Base-by-base conservation (phyloP, 176 grass and related monocot species). In the Elymus sibiricus region DNA sequence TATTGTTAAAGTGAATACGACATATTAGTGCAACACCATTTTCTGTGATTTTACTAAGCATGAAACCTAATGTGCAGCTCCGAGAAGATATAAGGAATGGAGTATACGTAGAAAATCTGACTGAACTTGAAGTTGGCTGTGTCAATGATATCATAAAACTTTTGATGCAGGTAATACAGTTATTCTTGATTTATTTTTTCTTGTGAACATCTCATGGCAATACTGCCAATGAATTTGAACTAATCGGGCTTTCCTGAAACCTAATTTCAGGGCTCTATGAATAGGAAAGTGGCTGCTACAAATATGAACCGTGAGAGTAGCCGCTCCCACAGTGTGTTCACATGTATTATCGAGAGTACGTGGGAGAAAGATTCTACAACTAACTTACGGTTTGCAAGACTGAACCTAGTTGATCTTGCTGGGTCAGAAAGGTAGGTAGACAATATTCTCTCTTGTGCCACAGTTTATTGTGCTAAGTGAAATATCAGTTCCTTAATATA, bases 261-360 rank as follows among this genome's bases (percentile, higher is more conserved):
- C n/a, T 83, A 69, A 69, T 72, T 56, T 70, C 89, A 98, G 97
- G 97, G 97, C 85, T 92, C 97, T 51, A 90, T 80, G 43, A 98
- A 98, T 53, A 92, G 97, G 87, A 98, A 87, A 88, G 94, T 98
- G 44, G 94, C 97, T 65, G 88, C 94, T 61, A 98, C 97, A 78
- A 91, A 98, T 81, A 98, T 98, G 97, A 98, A 98, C 40, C 74
- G 76, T 59, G 94, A 98, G 83, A 98, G 97, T 82, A 98, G 97
- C 22, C 89, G 97, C 25, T 98, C 97, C 11, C 97, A 98, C 35
- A 92, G 94, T 83, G 97, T 98, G 76, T 95, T 98, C 88, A 98
- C 97, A 11, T 98, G 97, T 86, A 88, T 92, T 69, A 98, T 98
- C 58, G 94, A 98, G 88, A 90, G 97, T 84, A 72, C 70, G 72